Evolutionary conservation across 1,139 yeast species (phyloP).

Genomic region (Kodamaea sp.): DNA sequence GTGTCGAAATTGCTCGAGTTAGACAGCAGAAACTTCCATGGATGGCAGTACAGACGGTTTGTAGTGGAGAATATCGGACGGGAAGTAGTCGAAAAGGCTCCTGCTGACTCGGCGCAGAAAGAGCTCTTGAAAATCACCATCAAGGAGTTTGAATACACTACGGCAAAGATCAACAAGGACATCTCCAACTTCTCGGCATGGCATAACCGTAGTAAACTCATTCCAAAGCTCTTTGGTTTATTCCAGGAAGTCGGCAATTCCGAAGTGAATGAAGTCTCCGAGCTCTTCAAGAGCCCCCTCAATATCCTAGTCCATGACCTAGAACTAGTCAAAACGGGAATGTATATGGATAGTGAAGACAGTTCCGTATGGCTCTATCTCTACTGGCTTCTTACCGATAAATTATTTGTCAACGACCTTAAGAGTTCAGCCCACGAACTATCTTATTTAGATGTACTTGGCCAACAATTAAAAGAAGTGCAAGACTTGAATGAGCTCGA

Average conservation of each 20-base stretch:
- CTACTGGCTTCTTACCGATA: constrained; percentile 72
- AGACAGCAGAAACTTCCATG: constrained; percentile 88
- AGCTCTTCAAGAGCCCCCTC: constrained; percentile 25
- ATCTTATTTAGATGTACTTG: constrained; percentile 32
- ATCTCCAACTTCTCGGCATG: constrained; percentile 95
- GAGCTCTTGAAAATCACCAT: constrained; percentile 27
- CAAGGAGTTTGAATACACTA: constrained; percentile 75
- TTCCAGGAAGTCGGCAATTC: constrained; percentile 9
- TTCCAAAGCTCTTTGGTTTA: constrained; percentile 50
- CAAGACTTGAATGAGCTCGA: constrained; percentile 62
- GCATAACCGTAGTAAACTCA: constrained; percentile 82
- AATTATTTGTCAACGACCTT: constrained; percentile 41
- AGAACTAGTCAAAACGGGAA: constrained; percentile 73
- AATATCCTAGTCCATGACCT: constrained; percentile 59
- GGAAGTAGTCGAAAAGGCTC: constrained; percentile 10
- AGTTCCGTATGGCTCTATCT: constrained; percentile 91
- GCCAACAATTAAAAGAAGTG: constrained; percentile 40
- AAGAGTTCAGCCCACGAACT: constrained; percentile 13
- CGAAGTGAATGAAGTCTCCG: constrained; percentile 12
- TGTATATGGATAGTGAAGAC: constrained; percentile 91
- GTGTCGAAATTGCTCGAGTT: constrained; percentile 66
- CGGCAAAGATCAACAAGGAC: constrained; percentile 72
- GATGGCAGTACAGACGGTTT: constrained; percentile 90
- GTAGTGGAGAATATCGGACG: constrained; percentile 57
- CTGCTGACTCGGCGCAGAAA: constrained; percentile 6